Percentiles rank a stretch among this genome's conserved stretches.
These are phyloP conservation scores for Wickerhamiella australiensis DNA, from an alignment of 805 yeast genomes.

Conservation along the genomic window DNA sequence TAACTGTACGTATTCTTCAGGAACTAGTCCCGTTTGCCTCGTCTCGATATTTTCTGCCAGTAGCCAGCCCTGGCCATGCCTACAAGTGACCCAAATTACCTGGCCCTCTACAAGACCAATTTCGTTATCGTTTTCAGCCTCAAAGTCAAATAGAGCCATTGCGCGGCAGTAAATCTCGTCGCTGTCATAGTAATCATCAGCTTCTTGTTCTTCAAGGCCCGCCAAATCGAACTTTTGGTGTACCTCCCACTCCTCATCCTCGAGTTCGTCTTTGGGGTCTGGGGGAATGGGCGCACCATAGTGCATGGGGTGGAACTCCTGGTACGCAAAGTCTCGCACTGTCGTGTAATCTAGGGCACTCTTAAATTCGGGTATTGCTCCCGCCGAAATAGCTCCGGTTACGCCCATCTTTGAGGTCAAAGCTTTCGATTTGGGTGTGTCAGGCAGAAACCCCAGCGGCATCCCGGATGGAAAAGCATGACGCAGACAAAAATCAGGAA, in stretches of 20 bases:
- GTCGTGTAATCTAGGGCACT: constrained; percentile 33
- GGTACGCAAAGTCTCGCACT: constrained; percentile 76
- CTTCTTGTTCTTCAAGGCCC: constrained; percentile 18
- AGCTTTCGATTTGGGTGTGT: neutral
- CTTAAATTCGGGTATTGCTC: constrained; percentile 22
- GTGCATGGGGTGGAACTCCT: constrained; percentile 54
- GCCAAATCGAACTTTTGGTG: constrained; percentile 8
- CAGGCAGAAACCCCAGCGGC: neutral
- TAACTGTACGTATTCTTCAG: constrained; percentile 79
- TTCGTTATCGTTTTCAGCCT: constrained; percentile 91
- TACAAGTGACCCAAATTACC: constrained; percentile 67
- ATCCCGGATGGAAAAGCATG: too few species aligned
- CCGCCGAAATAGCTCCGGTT: neutral
- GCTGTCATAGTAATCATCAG: constrained; percentile 12
- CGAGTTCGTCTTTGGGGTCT: constrained; percentile 20
- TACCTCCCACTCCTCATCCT: constrained; percentile 11
- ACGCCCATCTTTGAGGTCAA: neutral
- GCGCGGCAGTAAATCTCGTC: constrained; percentile 52
- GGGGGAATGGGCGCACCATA: constrained; percentile 38
- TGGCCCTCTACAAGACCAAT: constrained; percentile 70
- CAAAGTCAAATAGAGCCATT: constrained; percentile 76
- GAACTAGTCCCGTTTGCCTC: constrained; percentile 83
- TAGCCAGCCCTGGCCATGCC: constrained; percentile 98
- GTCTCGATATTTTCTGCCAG: constrained; percentile 71
- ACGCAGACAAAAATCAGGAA: constrained; percentile 18